Evolutionary conservation across 2,329 filamentous ascomycete genomes (phyloP), one percentile per base, ranked within the genome.

Genomic region (Septoria linicola): DNA sequence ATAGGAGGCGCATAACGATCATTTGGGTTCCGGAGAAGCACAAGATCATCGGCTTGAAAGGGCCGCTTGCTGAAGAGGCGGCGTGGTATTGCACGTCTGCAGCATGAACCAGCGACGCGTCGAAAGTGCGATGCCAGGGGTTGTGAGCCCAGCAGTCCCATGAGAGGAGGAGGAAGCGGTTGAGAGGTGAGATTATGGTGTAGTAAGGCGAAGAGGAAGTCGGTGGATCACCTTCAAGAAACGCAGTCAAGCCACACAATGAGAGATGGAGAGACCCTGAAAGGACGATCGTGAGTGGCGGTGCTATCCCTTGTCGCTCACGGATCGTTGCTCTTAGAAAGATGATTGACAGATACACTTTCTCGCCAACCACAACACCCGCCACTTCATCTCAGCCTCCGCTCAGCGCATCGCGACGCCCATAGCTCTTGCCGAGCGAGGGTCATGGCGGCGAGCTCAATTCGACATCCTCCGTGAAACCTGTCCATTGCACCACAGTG

Each of bases 11-110:
- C 63, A 13, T 53, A 48, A 4, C 63, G 60, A 57, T 72, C 65
- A 31, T 62, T 63, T 48, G 70, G 72, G 20, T 69, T 65, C 39
- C 71, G 71, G 23, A 77, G 65, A 16, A 77, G 62, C 25, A 75
- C 73, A 27, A 58, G 51, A 41, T 68, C 66, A 43, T 59, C 60
- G 10, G 46, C 55, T n/a, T 41, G 46, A 40, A 67, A 67, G 35
- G 61, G 46, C 8, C 54, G 53, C 31, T 60, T 51, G 32, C 48
- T 53, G 39, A 54, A 30, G 19, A 19, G 50, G 30, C 57, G 54
- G 40, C 40, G 42, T 16, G 41, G 40, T 10, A 21, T 16, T 42
- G 42, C 41, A 25, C n/a, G 32, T 8, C 21, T 25, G 43, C 37
- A 10, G 10, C 16, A 7, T 21, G 5, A 13, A 4, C 16, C 8